Evolutionary conservation across 2,329 filamentous ascomycete species (phyloP).

Genomic region (Scytalidium sp.): DNA sequence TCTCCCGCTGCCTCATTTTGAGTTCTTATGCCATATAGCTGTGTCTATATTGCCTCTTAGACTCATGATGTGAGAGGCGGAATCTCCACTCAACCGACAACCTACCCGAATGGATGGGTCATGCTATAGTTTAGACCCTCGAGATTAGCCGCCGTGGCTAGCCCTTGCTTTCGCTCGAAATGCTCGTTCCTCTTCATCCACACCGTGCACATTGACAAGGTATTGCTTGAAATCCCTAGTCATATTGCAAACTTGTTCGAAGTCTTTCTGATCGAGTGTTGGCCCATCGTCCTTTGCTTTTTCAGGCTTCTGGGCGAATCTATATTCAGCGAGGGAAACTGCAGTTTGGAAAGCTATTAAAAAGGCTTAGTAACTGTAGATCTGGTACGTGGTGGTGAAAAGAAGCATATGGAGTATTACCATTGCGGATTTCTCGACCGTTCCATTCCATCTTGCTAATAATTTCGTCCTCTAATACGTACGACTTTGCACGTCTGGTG

Average conservation of each 20-base stretch:
- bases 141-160: no score
- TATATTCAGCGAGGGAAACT: constrained; percentile 19
- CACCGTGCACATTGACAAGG: constrained; percentile 12
- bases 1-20: no score
- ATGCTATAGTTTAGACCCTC: no score
- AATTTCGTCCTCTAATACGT: constrained; percentile 13
- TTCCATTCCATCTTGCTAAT: constrained; percentile 21
- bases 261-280: constrained; percentile 15
- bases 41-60: no score
- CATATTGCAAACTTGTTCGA: constrained; percentile 20
- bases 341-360: constrained; percentile 21
- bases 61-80: no score
- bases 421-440: constrained; percentile 23
- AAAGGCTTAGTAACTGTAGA: background rate
- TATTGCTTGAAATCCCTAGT: constrained; percentile 18
- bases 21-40: no score
- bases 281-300: background rate
- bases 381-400: background rate
- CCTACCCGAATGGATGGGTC: no score
- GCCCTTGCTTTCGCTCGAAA: no score
- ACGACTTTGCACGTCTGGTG: constrained; percentile 12
- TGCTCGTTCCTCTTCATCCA: no score
- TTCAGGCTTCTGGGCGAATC: constrained; percentile 9
- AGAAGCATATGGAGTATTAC: background rate
- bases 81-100: no score